phyloP scores from a whole-genome alignment of 352 stramenopile genomes.

The Phytophthora palmivora region DNA sequence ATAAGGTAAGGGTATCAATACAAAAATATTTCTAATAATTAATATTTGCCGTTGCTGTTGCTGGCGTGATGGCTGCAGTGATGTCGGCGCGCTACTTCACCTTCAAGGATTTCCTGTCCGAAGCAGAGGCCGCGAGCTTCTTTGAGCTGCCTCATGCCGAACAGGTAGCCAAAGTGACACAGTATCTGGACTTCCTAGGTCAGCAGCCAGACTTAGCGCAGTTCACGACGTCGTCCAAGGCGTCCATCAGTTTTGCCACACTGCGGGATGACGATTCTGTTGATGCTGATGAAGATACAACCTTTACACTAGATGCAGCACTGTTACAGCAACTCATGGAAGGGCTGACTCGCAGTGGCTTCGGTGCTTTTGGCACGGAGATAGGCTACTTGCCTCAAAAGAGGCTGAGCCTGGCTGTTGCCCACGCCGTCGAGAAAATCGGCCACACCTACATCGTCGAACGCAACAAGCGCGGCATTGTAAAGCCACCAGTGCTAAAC shows the following conservation, averaged over 20 bases:
- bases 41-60: constrained; percentile 4
- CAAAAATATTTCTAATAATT: neutral
- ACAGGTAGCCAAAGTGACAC: constrained; percentile 68
- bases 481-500: constrained; percentile 65
- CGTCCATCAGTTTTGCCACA: constrained; percentile 59
- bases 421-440: constrained; percentile 57
- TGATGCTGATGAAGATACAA: neutral
- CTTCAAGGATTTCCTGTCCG: constrained; percentile 69
- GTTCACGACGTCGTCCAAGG: constrained; percentile 65
- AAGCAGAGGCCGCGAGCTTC: constrained; percentile 55
- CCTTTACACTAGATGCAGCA: constrained; percentile 7
- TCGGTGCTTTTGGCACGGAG: constrained; percentile 76
- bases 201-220: constrained; percentile 49
- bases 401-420: constrained; percentile 69
- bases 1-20: neutral
- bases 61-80: no score
- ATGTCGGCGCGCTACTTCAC: constrained; percentile 19
- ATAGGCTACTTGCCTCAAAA: constrained; percentile 68
- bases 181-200: constrained; percentile 75
- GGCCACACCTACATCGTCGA: constrained; percentile 77
- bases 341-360: constrained; percentile 67
- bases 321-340: constrained; percentile 48
- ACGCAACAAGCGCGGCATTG: constrained; percentile 49
- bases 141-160: constrained; percentile 59
- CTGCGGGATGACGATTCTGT: constrained; percentile 1